These are phyloP conservation scores for Penicillium hesseltinei DNA, from an alignment of 2,329 filamentous ascomycete species.

Conservation along the genomic window DNA sequence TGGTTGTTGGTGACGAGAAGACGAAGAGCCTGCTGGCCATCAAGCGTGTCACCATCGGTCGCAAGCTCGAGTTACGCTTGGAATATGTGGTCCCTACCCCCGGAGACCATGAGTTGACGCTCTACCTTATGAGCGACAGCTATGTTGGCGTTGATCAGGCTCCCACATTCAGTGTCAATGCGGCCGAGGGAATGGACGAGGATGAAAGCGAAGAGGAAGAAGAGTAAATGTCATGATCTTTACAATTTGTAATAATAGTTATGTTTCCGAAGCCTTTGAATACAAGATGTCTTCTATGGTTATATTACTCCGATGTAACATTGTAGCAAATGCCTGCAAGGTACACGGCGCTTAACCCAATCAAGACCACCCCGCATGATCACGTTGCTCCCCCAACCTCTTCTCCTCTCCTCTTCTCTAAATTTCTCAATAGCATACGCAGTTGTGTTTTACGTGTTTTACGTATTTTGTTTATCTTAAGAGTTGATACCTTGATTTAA, in stretches of 20 bases:
- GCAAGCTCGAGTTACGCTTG: conserved; percentile 72
- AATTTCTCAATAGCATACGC: background rate
- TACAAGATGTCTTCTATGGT: conserved; percentile 14
- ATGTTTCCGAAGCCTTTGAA: conserved; percentile 10
- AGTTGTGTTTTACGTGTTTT: background rate
- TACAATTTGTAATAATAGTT: conserved; percentile 22
- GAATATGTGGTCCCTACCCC: conserved; percentile 87
- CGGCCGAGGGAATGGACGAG: conserved; percentile 91
- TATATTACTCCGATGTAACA: background rate
- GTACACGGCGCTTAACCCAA: conserved; percentile 3
- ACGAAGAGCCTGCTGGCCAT: conserved; percentile 85
- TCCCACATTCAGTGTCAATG: conserved; percentile 78
- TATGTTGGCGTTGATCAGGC: conserved; percentile 98
- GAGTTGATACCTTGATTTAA: background rate
- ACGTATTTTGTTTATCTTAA: background rate
- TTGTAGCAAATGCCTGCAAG: background rate
- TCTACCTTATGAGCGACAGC: conserved; percentile 95
- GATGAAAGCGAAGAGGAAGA: conserved; percentile 80
- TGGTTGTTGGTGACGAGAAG: conserved; percentile 90
- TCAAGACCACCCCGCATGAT: conserved; percentile 6
- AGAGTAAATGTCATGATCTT: conserved; percentile 38
- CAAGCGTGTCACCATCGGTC: conserved; percentile 86
- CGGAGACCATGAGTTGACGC: conserved; percentile 81
- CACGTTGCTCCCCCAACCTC: conserved; percentile 4
- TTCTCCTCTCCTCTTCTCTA: background rate